Percentiles rank a stretch among this genome's conserved stretches.
phyloP scores from a whole-genome alignment of 495 filamentous ascomycete genomes.

The Hypomontagnella monticulosa region DNA sequence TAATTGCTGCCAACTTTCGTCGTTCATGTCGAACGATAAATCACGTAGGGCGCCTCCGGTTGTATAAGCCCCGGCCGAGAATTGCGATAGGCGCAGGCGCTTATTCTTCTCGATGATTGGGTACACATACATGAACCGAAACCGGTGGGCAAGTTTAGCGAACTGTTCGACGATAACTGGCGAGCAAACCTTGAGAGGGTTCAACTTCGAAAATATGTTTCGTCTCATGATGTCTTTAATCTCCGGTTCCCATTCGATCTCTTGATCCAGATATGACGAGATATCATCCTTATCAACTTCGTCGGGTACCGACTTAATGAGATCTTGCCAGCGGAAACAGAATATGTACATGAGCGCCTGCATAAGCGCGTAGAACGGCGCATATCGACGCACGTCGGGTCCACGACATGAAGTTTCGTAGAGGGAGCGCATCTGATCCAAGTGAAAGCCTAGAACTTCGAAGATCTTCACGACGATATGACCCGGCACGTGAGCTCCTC shows the following conservation, averaged over 20 bases:
- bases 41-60: constrained; percentile 68
- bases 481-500: constrained; percentile 81
- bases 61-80: constrained; percentile 56
- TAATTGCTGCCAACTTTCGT: constrained; percentile 77
- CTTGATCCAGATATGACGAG: constrained; percentile 63
- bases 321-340: constrained; percentile 96
- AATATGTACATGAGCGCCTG: constrained; percentile 95
- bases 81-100: constrained; percentile 73
- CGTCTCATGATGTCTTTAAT: constrained; percentile 75
- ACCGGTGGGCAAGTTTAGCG: constrained; percentile 82
- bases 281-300: constrained; percentile 65
- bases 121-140: constrained; percentile 87
- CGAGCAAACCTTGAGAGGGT: constrained; percentile 96
- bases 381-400: constrained; percentile 84
- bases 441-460: constrained; percentile 74
- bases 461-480: constrained; percentile 80
- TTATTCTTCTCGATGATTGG: constrained; percentile 92
- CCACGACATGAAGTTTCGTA: constrained; percentile 76
- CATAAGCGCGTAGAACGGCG: constrained; percentile 85
- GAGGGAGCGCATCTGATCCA: constrained; percentile 70
- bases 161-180: constrained; percentile 90
- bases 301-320: constrained; percentile 67
- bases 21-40: constrained; percentile 66
- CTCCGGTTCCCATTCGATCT: constrained; percentile 76
- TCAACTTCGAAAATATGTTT: constrained; percentile 85